phyloP scores from a whole-genome alignment of 257 asterid genomes.

The Salvia miltiorrhiza region DNA sequence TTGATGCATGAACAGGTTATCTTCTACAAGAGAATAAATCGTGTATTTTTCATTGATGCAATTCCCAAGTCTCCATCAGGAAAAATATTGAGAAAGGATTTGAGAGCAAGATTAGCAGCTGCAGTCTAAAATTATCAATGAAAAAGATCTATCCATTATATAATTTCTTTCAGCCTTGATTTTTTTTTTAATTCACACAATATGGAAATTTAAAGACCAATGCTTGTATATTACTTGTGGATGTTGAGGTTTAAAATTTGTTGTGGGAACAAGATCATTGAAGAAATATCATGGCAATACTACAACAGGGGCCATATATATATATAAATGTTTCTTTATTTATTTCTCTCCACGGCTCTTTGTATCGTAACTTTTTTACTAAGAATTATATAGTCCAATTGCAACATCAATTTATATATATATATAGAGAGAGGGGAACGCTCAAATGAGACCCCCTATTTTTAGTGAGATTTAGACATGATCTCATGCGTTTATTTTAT shows the following conservation, averaged over 20 bases:
- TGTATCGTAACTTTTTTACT: not conserved
- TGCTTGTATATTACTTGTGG: not conserved
- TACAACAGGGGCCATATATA: not conserved
- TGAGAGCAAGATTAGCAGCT: conserved; percentile 71
- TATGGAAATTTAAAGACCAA: not conserved
- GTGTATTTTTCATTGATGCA: conserved; percentile 63
- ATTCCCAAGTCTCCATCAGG: conserved; percentile 88
- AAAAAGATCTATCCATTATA: not conserved
- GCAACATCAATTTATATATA: too few relatives aligned
- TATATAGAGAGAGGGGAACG: too few relatives aligned
- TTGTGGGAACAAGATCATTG: not conserved
- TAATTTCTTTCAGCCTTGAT: not conserved
- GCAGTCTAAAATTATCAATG: conserved; percentile 23
- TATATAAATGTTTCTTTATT: not conserved
- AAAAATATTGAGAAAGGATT: conserved; percentile 78
- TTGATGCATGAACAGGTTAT: conserved; percentile 44
- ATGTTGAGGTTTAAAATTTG: not conserved
- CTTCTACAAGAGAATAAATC: conserved; percentile 69
- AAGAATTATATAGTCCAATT: too few relatives aligned
- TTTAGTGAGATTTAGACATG: too few relatives aligned
- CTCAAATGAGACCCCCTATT: too few relatives aligned
- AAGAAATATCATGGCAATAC: not conserved
- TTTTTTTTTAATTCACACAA: not conserved
- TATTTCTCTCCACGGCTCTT: too few relatives aligned
- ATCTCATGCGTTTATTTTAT: too few relatives aligned